Evolutionary conservation across 1,284 basidiomycete species (phyloP).

Genomic region (Moniliophthora roreri): DNA sequence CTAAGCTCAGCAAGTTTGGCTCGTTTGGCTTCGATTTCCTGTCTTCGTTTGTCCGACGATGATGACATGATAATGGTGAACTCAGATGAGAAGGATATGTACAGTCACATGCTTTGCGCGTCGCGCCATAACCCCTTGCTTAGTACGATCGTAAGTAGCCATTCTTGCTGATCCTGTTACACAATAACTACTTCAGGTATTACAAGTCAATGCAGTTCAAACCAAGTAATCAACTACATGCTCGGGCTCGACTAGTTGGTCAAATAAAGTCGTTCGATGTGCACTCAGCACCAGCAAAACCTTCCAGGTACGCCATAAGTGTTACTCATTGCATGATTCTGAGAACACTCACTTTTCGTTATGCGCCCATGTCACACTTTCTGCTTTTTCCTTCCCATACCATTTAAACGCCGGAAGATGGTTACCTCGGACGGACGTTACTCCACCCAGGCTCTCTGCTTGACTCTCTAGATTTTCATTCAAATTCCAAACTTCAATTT

Average conservation of each 20-base stretch:
- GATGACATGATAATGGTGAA: slow-evolving; percentile 9
- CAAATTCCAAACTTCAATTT: slow-evolving; percentile 59
- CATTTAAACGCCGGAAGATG: slow-evolving; percentile 57
- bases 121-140: too few relatives aligned
- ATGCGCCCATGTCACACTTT: slow-evolving; percentile 47
- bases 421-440: slow-evolving; percentile 38
- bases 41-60: slow-evolving; percentile 48
- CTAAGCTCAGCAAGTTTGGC: slow-evolving; percentile 85
- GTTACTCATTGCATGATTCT: not conserved
- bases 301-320: too few relatives aligned
- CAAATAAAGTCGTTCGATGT: too few relatives aligned
- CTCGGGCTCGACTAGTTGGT: too few relatives aligned
- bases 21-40: slow-evolving; percentile 92
- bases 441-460: slow-evolving; percentile 37
- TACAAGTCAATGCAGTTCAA: too few relatives aligned
- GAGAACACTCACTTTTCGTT: slow-evolving; percentile 50
- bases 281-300: too few relatives aligned
- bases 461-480: slow-evolving; percentile 31
- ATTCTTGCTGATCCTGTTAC: too few relatives aligned
- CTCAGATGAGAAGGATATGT: too few relatives aligned
- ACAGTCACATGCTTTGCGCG: too few relatives aligned
- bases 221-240: too few relatives aligned
- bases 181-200: too few relatives aligned
- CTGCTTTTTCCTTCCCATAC: slow-evolving; percentile 45
- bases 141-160: too few relatives aligned